Evolutionary conservation across 306 rosid species (phyloP), one percentile per base, ranked within the genome.

Genomic region (Rosa chinensis): DNA sequence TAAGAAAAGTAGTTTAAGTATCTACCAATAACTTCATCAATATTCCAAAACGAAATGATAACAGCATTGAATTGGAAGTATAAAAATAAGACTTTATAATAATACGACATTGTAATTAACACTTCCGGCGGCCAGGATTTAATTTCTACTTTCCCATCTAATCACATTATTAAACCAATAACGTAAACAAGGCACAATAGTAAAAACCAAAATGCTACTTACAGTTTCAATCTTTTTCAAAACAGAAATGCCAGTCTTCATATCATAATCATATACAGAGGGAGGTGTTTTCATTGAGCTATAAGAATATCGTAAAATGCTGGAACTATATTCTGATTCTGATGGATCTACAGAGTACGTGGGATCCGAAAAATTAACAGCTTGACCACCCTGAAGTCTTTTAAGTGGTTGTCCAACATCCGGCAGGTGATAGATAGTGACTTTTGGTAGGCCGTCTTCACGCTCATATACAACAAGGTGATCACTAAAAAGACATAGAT

Each of bases 181-280:
- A 42, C 16, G 21, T 3, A 37, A 50, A 35, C 48, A 61, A 80
- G 47, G 77, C 47, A 83, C 55, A 81, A 81, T 52, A n/a, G 49
- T 67, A 67, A 9, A 39, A 73, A 23, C 56, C 74, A 55, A 58
- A 71, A 70, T 74, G 75, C 78, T 82, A 86, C 99, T 91, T 82
- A 94, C 99, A 1, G 86, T 47, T 79, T 91, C 88, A 78, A 85
- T 89, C 92, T 89, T 94, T 91, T 94, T 94, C 87, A 89, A 78
- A 72, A 89, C 91, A 67, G 95, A 88, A 85, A 76, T 44, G 32
- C 87, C 90, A 3, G 88, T 72, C 80, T 86, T 87, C 99, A 94
- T 92, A 78, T 94, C 99, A 85, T 92, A 92, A 83, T 94, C 97
- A 78, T 94, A 94, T 35, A 86, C 89, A 66, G 99, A 88, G 62